Conservation (phyloP, 176 grass and related monocot genomes). For the Panicum miliaceum region DNA sequence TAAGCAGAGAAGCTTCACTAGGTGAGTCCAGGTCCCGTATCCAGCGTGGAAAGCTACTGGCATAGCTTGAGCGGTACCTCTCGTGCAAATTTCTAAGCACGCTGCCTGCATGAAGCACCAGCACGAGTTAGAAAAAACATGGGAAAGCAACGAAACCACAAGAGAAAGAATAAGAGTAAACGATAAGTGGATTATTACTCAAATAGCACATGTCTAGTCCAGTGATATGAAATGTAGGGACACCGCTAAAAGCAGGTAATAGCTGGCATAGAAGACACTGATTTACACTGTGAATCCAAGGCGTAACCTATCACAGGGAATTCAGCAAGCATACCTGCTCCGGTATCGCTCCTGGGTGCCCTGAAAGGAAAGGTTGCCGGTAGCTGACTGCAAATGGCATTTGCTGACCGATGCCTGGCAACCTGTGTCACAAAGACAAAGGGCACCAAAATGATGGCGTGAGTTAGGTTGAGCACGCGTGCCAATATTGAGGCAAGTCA, state of each 20-base stretch:
- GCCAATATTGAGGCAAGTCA: not conserved
- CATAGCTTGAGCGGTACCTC: slow-evolving; percentile 82
- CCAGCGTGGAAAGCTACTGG: slow-evolving; percentile 70
- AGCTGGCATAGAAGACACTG: not conserved
- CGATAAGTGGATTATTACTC: not conserved
- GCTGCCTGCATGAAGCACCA: slow-evolving; percentile 45
- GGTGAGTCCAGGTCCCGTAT: slow-evolving; percentile 52
- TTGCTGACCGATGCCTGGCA: slow-evolving; percentile 22
- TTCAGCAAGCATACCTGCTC: not conserved
- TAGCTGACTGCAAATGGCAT: slow-evolving; percentile 30
- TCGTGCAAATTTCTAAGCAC: slow-evolving; percentile 59
- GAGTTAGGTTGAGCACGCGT: not conserved
- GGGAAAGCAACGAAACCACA: not conserved
- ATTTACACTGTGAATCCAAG: not conserved
- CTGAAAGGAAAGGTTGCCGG: not conserved
- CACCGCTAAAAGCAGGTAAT: not conserved
- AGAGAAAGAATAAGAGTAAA: not conserved
- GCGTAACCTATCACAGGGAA: not conserved
- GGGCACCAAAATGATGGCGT: not conserved
- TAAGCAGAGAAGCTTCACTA: slow-evolving; percentile 65
- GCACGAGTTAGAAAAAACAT: not conserved
- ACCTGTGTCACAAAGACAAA: slow-evolving; percentile 22
- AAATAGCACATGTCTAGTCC: not conserved
- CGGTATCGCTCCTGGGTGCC: not conserved
- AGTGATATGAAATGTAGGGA: not conserved